Evolutionary conservation across 345 rosid species (phyloP).

Genomic region (Barbarea vulgaris): DNA sequence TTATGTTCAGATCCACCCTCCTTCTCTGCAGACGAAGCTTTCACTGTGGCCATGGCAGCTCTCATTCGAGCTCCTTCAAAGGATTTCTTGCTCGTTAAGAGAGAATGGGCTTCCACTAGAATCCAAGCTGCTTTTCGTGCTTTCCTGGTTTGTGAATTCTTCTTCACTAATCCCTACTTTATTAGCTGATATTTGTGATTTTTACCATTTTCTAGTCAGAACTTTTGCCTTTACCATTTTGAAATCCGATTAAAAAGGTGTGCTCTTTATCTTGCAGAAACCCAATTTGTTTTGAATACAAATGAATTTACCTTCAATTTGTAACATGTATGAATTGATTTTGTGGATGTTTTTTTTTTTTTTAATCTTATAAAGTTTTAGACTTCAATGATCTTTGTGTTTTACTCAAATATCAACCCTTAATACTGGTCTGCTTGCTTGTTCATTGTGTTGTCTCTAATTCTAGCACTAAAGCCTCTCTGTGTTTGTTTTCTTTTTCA

Average conservation of each 20-base stretch:
- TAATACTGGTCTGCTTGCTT: not conserved
- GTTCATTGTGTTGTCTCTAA: not conserved
- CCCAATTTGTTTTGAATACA: not conserved
- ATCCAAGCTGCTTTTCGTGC: constrained; percentile 91
- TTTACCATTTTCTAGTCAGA: not conserved
- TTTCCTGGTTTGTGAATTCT: constrained; percentile 52
- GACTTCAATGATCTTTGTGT: not conserved
- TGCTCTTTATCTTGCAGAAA: not conserved
- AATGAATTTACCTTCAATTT: not conserved
- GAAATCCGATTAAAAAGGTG: not conserved
- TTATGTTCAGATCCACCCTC: constrained; percentile 42
- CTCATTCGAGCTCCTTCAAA: constrained; percentile 72
- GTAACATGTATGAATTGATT: not conserved
- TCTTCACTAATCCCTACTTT: not conserved
- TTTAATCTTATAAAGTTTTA: not conserved
- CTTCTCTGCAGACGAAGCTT: constrained; percentile 48
- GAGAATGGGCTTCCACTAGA: constrained; percentile 89
- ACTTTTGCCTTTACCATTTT: not conserved
- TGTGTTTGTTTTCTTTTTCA: constrained; percentile 27
- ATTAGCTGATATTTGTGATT: not conserved
- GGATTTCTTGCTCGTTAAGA: constrained; percentile 63
- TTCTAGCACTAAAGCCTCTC: not conserved
- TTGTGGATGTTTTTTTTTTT: not conserved
- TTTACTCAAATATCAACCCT: not conserved
- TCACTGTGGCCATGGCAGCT: constrained; percentile 73